phyloP scores from a whole-genome alignment of 2,329 filamentous ascomycete genomes.

The Ophiostoma sp. region DNA sequence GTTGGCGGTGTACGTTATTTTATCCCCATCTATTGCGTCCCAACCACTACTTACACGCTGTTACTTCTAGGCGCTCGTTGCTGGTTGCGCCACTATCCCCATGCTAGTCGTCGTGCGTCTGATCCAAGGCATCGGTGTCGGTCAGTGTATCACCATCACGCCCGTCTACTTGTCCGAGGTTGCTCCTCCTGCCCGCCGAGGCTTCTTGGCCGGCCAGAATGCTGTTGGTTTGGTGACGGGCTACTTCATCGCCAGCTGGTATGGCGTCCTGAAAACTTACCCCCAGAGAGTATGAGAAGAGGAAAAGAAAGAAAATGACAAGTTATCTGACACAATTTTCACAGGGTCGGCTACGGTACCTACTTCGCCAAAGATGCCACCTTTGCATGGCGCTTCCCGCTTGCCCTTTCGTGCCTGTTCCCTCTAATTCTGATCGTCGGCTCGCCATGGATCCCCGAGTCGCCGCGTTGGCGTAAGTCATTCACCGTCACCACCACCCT shows the following conservation, averaged over 20 bases:
- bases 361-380: conserved; percentile 20
- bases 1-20: conserved; percentile 17
- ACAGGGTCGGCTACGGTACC: conserved; percentile 23
- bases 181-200: conserved; percentile 16
- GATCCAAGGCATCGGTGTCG: conserved; percentile 23
- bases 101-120: conserved; percentile 12
- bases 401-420: conserved; percentile 46
- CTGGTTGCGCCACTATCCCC: conserved; percentile 4
- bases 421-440: conserved; percentile 44
- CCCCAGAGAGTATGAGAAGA: too few relatives aligned
- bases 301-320: too few relatives aligned
- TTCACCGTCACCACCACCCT: background rate
- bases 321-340: too few relatives aligned
- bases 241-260: conserved; percentile 9
- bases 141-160: conserved; percentile 24
- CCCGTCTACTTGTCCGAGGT: conserved; percentile 23
- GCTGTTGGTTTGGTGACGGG: conserved; percentile 19
- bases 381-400: conserved; percentile 42
- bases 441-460: conserved; percentile 35
- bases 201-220: conserved; percentile 23
- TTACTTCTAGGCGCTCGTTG: conserved; percentile 12
- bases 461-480: background rate
- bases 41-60: background rate
- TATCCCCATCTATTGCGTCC: background rate
- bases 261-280: too few relatives aligned